Conservation (phyloP, 2,329 filamentous ascomycete genomes). For the Penicillium carneum region DNA sequence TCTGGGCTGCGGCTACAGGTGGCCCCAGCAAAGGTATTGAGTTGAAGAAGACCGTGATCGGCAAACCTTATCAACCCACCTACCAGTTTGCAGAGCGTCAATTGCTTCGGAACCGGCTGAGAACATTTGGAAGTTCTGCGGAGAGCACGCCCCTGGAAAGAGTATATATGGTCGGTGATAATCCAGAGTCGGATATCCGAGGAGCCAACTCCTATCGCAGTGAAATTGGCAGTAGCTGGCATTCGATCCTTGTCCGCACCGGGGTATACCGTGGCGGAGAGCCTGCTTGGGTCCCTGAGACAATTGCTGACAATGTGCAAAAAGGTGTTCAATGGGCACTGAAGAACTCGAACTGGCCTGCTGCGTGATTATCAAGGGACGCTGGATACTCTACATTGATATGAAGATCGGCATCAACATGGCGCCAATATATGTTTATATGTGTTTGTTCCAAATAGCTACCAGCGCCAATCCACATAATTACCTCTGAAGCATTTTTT, state of each 20-base stretch:
- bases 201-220: constrained; percentile 81
- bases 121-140: constrained; percentile 51
- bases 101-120: constrained; percentile 67
- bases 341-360: constrained; percentile 57
- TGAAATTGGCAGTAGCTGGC: constrained; percentile 74
- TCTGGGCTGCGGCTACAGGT: constrained; percentile 76
- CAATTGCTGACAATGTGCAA: constrained; percentile 75
- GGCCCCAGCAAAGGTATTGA: constrained; percentile 61
- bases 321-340: constrained; percentile 80
- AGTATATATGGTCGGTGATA: constrained; percentile 95
- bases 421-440: constrained; percentile 1
- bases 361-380: neutral
- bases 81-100: constrained; percentile 84
- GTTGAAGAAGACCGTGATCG: constrained; percentile 72
- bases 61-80: constrained; percentile 79
- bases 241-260: constrained; percentile 77
- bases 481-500: neutral
- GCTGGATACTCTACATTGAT: neutral
- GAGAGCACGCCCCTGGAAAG: constrained; percentile 62
- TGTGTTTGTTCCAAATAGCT: neutral
- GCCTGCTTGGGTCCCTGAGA: constrained; percentile 68
- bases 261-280: constrained; percentile 72
- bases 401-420: constrained; percentile 1
- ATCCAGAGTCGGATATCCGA: constrained; percentile 86
- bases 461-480: neutral